These are phyloP conservation scores for Pichia nanzhaoensis DNA, from an alignment of 805 yeast genomes.

Conservation along the genomic window DNA sequence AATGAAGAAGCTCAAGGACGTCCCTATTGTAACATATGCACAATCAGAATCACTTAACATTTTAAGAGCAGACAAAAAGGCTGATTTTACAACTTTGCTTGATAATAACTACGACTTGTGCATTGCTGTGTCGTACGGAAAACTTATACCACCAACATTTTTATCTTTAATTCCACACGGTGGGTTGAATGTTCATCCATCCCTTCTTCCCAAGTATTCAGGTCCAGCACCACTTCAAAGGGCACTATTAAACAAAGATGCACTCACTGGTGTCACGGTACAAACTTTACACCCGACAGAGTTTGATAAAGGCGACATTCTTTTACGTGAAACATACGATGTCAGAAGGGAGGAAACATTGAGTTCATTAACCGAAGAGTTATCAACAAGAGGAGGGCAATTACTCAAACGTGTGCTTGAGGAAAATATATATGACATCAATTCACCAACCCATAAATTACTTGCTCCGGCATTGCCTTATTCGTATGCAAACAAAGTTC, in stretches of 20 bases:
- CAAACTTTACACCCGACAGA: conserved; percentile 85
- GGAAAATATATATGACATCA: conserved; percentile 24
- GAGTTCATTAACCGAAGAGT: conserved; percentile 37
- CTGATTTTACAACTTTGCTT: conserved; percentile 30
- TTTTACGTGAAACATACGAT: conserved; percentile 46
- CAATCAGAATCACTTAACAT: conserved; percentile 25
- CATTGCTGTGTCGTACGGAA: conserved; percentile 90
- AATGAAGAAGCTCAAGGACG: conserved; percentile 37
- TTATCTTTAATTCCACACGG: conserved; percentile 45
- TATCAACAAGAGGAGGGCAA: conserved; percentile 59
- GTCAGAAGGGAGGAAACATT: conserved; percentile 41
- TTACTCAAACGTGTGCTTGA: conserved; percentile 43
- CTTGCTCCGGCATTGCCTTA: conserved; percentile 27
- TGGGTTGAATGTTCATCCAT: conserved; percentile 90
- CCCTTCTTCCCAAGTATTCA: conserved; percentile 70
- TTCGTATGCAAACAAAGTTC: conserved; percentile 56
- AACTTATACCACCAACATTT: conserved; percentile 61
- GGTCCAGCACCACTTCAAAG: conserved; percentile 91
- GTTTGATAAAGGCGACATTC: conserved; percentile 73
- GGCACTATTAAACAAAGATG: conserved; percentile 60
- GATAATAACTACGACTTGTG: conserved; percentile 47
- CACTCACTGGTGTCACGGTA: conserved; percentile 72
- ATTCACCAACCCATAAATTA: conserved; percentile 10
- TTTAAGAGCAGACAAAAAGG: conserved; percentile 44
- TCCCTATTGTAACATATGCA: conserved; percentile 47